A percentile compares a stretch with the other conserved stretches of the same genome.
phyloP scores from a whole-genome alignment of 495 filamentous ascomycete species.

The Xanthoparmelia taractica region DNA sequence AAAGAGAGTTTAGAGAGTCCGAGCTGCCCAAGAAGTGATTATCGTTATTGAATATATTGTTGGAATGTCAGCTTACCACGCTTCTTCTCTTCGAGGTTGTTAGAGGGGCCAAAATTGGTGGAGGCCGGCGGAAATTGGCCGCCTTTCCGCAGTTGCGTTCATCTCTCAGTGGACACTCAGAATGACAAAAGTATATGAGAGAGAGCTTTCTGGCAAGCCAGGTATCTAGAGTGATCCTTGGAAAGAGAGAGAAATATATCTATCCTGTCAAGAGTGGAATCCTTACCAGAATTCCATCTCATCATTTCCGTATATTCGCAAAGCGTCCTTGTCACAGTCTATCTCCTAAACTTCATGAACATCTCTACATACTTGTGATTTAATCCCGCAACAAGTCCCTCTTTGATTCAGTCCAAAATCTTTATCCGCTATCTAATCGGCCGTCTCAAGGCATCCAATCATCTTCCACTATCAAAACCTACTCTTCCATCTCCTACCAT shows the following conservation, averaged over 20 bases:
- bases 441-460: not conserved
- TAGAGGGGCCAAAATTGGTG: slow-evolving; percentile 7
- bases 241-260: no score
- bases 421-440: not conserved
- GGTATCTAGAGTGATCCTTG: no score
- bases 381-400: not conserved
- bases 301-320: no score
- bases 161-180: not conserved
- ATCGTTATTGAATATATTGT: no score
- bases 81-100: not conserved
- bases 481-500: not conserved
- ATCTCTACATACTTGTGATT: not conserved
- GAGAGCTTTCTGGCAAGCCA: no score
- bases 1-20: not conserved
- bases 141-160: no score
- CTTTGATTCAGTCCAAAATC: not conserved
- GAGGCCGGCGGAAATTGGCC: not conserved
- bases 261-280: no score
- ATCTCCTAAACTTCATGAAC: not conserved
- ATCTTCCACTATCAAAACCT: not conserved
- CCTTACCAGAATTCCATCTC: no score
- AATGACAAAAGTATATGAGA: no score
- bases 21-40: not conserved
- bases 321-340: no score
- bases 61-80: not conserved